A percentile compares a stretch with the other conserved stretches of the same genome.
These are phyloP conservation scores for Coccomyxa sp. DNA, from an alignment of 139 green algal species.

Conservation along the genomic window DNA sequence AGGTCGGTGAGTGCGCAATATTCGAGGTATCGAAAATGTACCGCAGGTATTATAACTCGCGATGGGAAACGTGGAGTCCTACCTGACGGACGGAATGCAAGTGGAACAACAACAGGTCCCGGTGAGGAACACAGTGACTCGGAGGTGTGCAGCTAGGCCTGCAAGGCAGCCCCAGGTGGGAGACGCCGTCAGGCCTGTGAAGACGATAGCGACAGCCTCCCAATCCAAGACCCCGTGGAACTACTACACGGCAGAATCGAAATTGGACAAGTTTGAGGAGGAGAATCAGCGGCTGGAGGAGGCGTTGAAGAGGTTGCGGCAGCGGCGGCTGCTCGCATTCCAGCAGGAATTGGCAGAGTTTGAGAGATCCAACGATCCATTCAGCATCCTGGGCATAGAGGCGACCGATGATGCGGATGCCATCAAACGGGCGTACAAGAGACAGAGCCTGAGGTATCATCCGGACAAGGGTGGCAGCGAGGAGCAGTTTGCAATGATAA, in stretches of 20 bases:
- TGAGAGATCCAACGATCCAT: background rate
- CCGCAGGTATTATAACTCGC: background rate
- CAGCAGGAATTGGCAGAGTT: background rate
- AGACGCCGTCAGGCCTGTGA: background rate
- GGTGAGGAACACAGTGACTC: background rate
- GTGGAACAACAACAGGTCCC: background rate
- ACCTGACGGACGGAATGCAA: background rate
- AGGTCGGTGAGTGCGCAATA: background rate
- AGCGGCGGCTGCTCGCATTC: background rate
- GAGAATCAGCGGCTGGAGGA: background rate
- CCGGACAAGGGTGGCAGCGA: background rate
- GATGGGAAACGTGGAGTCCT: background rate
- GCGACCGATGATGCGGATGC: background rate
- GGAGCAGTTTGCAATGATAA: background rate
- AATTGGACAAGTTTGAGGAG: conserved; percentile 1
- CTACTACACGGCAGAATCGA: background rate
- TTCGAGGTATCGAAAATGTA: background rate
- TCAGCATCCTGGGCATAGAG: background rate
- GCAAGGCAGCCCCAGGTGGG: background rate
- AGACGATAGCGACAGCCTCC: background rate
- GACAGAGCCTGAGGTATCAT: background rate
- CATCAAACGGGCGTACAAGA: background rate
- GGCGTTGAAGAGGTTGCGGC: background rate
- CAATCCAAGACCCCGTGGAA: background rate
- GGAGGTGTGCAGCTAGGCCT: background rate